Evolutionary conservation across 176 grass and related monocot genomes (phyloP).

Genomic region (Raddia distichophylla): DNA sequence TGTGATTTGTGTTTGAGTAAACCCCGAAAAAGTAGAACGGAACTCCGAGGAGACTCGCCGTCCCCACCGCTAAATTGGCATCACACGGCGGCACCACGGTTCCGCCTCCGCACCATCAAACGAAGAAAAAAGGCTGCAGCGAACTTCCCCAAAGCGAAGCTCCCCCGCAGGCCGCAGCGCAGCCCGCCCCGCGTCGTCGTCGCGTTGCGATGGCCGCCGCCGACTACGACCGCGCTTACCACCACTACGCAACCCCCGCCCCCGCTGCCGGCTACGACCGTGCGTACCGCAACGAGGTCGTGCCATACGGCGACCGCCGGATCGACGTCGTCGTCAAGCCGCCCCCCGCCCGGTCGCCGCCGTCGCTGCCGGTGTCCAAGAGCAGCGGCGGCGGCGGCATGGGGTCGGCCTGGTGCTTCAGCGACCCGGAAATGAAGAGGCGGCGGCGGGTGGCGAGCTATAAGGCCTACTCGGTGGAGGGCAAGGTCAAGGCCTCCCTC

Average conservation of each 20-base stretch:
- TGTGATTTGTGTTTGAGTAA: no score
- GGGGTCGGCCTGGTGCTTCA: slow-evolving; percentile 77
- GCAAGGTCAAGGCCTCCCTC: slow-evolving; percentile 82
- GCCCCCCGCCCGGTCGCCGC: slow-evolving; percentile 42
- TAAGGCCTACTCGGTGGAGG: slow-evolving; percentile 95
- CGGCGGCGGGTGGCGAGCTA: slow-evolving; percentile 88
- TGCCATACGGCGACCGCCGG: slow-evolving; percentile 59
- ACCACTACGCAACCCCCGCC: slow-evolving; percentile 37
- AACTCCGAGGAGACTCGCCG: no score
- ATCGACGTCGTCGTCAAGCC: slow-evolving; percentile 54
- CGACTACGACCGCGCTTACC: slow-evolving; percentile 63
- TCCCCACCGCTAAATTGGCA: neutral
- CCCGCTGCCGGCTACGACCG: slow-evolving; percentile 44
- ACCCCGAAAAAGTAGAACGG: neutral
- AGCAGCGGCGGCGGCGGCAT: slow-evolving; percentile 23
- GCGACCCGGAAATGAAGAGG: slow-evolving; percentile 91
- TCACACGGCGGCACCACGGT: neutral
- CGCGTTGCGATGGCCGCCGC: slow-evolving; percentile 59
- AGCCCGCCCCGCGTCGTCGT: slow-evolving; percentile 7
- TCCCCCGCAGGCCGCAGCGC: neutral
- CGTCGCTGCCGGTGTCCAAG: slow-evolving; percentile 41
- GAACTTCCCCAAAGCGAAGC: neutral
- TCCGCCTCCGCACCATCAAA: neutral
- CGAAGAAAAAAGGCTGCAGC: slow-evolving; percentile 31
- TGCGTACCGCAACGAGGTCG: slow-evolving; percentile 53